Base-by-base conservation (phyloP, 306 rosid species). In the Hippophae rhamnoides region DNA sequence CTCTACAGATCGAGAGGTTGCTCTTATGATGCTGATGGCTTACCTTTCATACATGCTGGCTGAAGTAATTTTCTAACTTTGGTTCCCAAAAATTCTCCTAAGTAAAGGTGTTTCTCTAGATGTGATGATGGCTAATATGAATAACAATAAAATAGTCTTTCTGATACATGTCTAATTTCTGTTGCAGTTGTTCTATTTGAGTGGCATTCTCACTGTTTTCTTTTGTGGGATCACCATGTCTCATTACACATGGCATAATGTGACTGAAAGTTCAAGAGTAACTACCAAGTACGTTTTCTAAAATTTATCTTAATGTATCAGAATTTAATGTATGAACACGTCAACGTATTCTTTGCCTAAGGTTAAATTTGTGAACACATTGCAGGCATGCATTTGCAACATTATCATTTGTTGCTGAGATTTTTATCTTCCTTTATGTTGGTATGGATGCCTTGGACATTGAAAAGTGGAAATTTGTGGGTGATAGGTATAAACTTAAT, bases 381-480 rank as follows among this genome's bases (percentile, higher is more conserved):
- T 53, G 26, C 90, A 89, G 97, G 79, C 99, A 93, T 65, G 74
- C 97, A 51, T 93, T 93, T 69, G 99, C 99, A 60, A 86, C 99
- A 47, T 68, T 93, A 68, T 93, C 99, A 12, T 93, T 88, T 73
- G 87, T 93, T 68, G 80, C 85, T 12, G 99, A 93, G 82, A 79
- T 73, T 26, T 93, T 88, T 69, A 86, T 93, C 84, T 93, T 93
- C 69, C 87, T 93, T 61, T 93, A 93, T 76, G 99, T 93, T 70
- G 99, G 99, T 58, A 93, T 93, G 95, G 99, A 93, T 81, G 99
- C 99, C 53, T 77, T 93, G 90, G 99, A 93, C 84, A 88, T 93
- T 43, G 97, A 88, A 43, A 93, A 88, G 78, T 93, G 99, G 99
- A 84, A 80, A 73, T 93, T 75, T 66, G 97, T 84, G 9, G 86